Conservation (phyloP, 2,329 filamentous ascomycete genomes). For the Metarhizium robertsii region DNA sequence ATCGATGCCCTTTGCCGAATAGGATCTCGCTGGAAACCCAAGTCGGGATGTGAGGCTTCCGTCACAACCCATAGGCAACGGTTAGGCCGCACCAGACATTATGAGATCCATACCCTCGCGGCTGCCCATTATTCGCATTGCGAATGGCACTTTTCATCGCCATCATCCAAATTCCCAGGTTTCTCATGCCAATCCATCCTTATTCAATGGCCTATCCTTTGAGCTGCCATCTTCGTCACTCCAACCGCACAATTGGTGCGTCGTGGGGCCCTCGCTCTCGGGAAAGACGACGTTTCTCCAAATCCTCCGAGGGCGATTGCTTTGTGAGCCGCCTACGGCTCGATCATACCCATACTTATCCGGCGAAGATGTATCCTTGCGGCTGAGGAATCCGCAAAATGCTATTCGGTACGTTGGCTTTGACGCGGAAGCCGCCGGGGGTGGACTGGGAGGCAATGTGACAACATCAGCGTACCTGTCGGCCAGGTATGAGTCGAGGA, state of each 20-base stretch:
- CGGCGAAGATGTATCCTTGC: constrained; percentile 45
- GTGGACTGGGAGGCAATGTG: constrained; percentile 41
- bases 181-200: constrained; percentile 52
- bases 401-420: constrained; percentile 91
- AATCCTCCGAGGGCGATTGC: constrained; percentile 63
- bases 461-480: constrained; percentile 74
- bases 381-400: constrained; percentile 48
- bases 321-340: constrained; percentile 66
- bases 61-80: constrained; percentile 6
- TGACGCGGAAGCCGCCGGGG: constrained; percentile 56
- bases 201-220: constrained; percentile 67
- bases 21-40: not conserved
- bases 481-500: constrained; percentile 79
- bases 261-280: constrained; percentile 69
- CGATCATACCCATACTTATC: constrained; percentile 73
- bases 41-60: not conserved
- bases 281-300: constrained; percentile 80
- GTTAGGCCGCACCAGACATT: not conserved
- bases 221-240: constrained; percentile 50
- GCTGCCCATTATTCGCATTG: constrained; percentile 59
- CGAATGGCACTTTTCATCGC: constrained; percentile 75
- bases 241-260: constrained; percentile 62
- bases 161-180: constrained; percentile 52
- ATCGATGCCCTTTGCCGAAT: not conserved
- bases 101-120: constrained; percentile 15